Base-by-base conservation (phyloP, 2,329 filamentous ascomycete species). In the Bipolaris gigantea region DNA sequence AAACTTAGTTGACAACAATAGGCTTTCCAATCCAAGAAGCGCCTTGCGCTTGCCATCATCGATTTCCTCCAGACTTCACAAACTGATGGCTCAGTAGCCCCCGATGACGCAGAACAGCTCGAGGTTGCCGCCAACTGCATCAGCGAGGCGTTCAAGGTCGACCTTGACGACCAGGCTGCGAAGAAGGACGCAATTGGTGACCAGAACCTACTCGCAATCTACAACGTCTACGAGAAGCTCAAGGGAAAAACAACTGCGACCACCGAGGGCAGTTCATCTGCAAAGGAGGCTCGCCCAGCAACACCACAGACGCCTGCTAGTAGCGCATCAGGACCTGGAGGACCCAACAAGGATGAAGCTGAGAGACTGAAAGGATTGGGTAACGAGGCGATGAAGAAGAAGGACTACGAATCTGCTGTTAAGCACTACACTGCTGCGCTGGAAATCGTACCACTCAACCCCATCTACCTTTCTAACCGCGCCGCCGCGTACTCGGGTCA, bases 391-490 rank as follows among this genome's bases (percentile, higher is more conserved):
- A 97, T 99, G 92, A 88, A 90, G 53, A 85, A 89, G 74, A 97
- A 96, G 80, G 91, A 97, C 76, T 97, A 97, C 80, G 69, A 81
- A 41, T 70, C 79, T 38, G 94, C 94, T 58, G 91, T 97, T 73
- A 86, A 90, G 65, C 81, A 89, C 63, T 99, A 99, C 82, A 90
- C 90, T 23, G 83, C 93, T 75, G 94, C 94, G 4, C 85, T 99
- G 23, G 82, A 85, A 51, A 81, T 97, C 48, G 79, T 90, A 64
- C 91, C 94, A 1, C 81, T 85, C 62, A 97, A 99, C 79, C 90
- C 92, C 35, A 94, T 99, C 76, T 99, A 94, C 82, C 88, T 99
- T 36, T 96, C 91, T 60, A 99, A 99, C 85, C 91, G 94, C 63
- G 94, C 94, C 10, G 94, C 94, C 42, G 94, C 94, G 5, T 90